A percentile compares a stretch with the other conserved stretches of the same genome.
Conservation (phyloP, 345 rosid species). For the Garcia nutans region DNA sequence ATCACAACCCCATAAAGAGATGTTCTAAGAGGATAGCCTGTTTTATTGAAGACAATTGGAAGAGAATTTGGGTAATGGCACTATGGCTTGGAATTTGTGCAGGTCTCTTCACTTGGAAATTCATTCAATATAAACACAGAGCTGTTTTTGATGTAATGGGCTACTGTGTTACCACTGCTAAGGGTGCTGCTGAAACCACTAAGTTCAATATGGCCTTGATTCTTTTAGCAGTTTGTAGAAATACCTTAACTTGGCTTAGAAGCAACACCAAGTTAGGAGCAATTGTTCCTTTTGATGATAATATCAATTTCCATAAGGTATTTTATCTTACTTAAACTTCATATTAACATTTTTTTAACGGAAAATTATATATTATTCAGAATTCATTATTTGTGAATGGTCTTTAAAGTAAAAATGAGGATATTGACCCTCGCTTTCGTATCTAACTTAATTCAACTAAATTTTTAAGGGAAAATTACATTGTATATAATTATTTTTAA, state of each 20-base stretch:
- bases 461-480: no score
- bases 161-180: constrained; percentile 70
- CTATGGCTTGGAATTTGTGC: constrained; percentile 61
- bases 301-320: constrained; percentile 84
- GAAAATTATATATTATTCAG: no score
- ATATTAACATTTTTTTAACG: no score
- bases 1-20: constrained; percentile 54
- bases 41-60: constrained; percentile 75
- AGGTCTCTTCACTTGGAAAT: constrained; percentile 75
- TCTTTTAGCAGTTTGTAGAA: constrained; percentile 74
- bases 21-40: constrained; percentile 36
- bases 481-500: no score
- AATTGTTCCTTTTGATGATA: constrained; percentile 70
- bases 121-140: constrained; percentile 59
- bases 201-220: constrained; percentile 90
- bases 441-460: no score
- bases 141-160: constrained; percentile 71
- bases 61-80: constrained; percentile 71
- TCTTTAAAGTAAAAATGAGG: no score
- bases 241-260: constrained; percentile 75
- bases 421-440: no score
- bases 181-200: constrained; percentile 74
- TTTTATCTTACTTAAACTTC: no score
- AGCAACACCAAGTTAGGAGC: constrained; percentile 57
- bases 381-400: no score